Evolutionary conservation across 2,329 filamentous ascomycete genomes (phyloP), one percentile per base, ranked within the genome.

Genomic region (Sporothrix protearum): DNA sequence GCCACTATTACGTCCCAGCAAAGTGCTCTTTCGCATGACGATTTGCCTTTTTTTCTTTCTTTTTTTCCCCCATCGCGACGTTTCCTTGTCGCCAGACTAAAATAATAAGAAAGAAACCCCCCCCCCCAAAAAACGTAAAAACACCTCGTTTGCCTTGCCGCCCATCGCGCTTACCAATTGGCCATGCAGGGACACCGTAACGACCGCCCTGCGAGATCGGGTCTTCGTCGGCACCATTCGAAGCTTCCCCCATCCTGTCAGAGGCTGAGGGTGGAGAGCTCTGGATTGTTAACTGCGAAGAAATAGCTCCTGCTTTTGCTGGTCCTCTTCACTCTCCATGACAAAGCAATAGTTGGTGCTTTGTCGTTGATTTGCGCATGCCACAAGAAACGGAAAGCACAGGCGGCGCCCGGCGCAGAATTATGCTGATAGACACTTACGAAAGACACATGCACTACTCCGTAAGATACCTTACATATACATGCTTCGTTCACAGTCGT

Each of bases 161-260:
- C 33, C 67, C 28, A 39, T 22, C 10, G 36, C 51, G 70, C 70
- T 71, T 63, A 71, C 70, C 70, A 71, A 71, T 71, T 33, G 53
- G 28, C 70, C 19, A 25, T 49, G 28, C 33, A 45, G 45, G 45
- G 28, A 51, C 57, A 42, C n/a, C 69, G 55, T 61, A 42, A 61
- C 22, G 33, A 7, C 2, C 19, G 5, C 33, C 14, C 30, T 71
- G 63, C 70, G 70, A 71, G 66, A 71, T 71, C 66, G 70, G 70
- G 53, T 64, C 55, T 59, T 69, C 25, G 67, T 69, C 67, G 64
- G 64, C 47, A 25, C 19, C 51, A 57, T 57, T 69, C 51, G 5
- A 28, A 45, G 51, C 67, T 39, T 47, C 6, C 47, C 45, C 16
- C 5, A n/a, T 42, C 19, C 33, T 25, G 3, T 42, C n/a, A n/a